Evolutionary conservation across 2,329 filamentous ascomycete species (phyloP).

Genomic region (Podosphaera fusca): DNA sequence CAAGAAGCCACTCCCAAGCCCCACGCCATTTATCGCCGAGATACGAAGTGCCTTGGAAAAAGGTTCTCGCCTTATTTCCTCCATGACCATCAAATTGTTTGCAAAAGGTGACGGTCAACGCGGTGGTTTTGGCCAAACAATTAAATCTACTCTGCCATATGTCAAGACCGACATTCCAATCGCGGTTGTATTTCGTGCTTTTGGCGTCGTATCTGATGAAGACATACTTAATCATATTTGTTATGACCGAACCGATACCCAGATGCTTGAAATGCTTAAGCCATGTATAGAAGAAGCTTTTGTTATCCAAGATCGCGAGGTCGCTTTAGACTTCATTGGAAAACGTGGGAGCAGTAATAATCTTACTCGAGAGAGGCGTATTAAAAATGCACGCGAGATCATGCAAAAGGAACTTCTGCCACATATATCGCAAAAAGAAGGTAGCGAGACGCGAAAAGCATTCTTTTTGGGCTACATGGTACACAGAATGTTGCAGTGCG

Average conservation of each 20-base stretch:
- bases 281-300: constrained; percentile 95
- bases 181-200: constrained; percentile 80
- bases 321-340: constrained; percentile 85
- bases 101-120: constrained; percentile 63
- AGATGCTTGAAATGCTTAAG: constrained; percentile 94
- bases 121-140: constrained; percentile 64
- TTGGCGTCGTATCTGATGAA: constrained; percentile 90
- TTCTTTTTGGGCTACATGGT: constrained; percentile 99
- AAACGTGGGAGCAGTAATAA: constrained; percentile 63
- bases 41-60: constrained; percentile 93
- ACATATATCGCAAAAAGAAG: constrained; percentile 87
- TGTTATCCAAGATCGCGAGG: constrained; percentile 83
- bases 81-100: constrained; percentile 73
- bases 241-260: constrained; percentile 81
- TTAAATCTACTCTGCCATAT: constrained; percentile 78
- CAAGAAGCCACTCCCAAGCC: constrained; percentile 84
- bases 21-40: constrained; percentile 81
- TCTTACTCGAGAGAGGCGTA: constrained; percentile 63
- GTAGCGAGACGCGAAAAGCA: constrained; percentile 84
- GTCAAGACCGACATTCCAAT: constrained; percentile 87
- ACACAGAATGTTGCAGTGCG: constrained; percentile 80
- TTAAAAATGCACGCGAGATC: constrained; percentile 79
- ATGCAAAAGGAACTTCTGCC: constrained; percentile 92
- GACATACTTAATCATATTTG: constrained; percentile 97
- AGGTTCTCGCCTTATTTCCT: constrained; percentile 82